Base-by-base conservation (phyloP, 176 grass and related monocot genomes). In the Zea luxurians region DNA sequence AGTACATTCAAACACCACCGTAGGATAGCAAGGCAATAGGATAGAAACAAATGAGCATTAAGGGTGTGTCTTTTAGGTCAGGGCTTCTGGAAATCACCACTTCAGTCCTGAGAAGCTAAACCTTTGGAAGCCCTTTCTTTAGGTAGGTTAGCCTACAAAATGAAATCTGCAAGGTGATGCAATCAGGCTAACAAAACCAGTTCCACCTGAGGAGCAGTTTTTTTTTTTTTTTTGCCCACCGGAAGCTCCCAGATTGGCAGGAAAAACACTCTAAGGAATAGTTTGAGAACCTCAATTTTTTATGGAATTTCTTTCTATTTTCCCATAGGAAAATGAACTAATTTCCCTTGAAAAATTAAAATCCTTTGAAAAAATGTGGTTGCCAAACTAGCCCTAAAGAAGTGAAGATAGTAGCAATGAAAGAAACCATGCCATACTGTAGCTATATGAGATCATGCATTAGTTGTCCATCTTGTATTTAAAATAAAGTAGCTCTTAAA, bases 71-170 rank as follows among this genome's bases (percentile, higher is more conserved):
- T 63, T 75, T 83, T 68, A 67, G 20, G 40, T 61, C 13, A 48
- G 50, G 34, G 62, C 42, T 59, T 83, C 41, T 66, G 66, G 46
- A 82, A 78, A 34, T 9, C 68, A 66, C n/a, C 44, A 71, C 38
- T 64, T 41, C 11, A 52, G n/a, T 54, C 55, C 45, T 35, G 7
- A 43, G 67, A 54, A 70, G 17, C 50, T 4, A 38, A 77, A 78
- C 59, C 15, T 73, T 73, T 16, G 21, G 21, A 15, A 79, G 48
- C 68, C 76, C 68, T 85, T 79, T 85, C 83, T 57, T 21, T 11
- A 36, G 59, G 47, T 85, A 61, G 83, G 70, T 68, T 74, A 68
- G 68, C 77, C 48, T 79, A 67, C 48, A 80, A 10, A 66, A 73
- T 52, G 17, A 48, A 48, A 48, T 78, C 3, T 50, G 35, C 76